Evolutionary conservation across 2,329 filamentous ascomycete genomes (phyloP).

Genomic region (Apiospora malaysiana): DNA sequence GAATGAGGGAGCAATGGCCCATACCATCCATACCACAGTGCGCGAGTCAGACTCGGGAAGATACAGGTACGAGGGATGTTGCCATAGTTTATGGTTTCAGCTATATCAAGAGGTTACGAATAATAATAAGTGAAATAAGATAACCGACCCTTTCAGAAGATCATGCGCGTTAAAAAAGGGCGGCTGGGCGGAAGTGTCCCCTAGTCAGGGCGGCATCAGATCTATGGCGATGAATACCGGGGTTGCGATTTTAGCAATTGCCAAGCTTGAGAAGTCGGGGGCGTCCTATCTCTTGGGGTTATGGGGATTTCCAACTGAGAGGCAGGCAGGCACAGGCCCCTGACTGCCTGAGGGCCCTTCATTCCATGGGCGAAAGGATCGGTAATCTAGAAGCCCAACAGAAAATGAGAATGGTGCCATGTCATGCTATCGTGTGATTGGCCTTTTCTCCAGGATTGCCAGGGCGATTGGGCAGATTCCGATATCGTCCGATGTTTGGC

Average conservation of each 20-base stretch:
- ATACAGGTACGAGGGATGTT: background rate
- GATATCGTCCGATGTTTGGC: slow-evolving; percentile 17
- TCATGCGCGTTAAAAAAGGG: background rate
- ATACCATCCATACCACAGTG: background rate
- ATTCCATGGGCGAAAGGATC: background rate
- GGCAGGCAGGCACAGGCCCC: background rate
- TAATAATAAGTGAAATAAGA: background rate
- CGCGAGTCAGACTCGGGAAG: background rate
- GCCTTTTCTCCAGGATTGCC: background rate
- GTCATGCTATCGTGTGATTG: background rate
- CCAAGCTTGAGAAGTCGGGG: background rate
- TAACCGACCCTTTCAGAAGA: background rate
- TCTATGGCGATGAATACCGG: background rate
- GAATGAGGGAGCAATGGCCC: background rate
- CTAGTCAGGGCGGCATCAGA: background rate
- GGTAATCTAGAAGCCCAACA: slow-evolving; percentile 6
- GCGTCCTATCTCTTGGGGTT: background rate
- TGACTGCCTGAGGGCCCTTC: background rate
- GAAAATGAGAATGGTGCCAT: background rate
- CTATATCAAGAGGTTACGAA: background rate
- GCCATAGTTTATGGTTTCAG: background rate
- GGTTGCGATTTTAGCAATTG: slow-evolving; percentile 2
- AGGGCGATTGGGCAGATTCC: background rate
- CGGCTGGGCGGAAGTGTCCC: background rate
- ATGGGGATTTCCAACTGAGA: background rate